Conservation (phyloP, 257 asterid genomes). For the Leonotis leonurus region DNA sequence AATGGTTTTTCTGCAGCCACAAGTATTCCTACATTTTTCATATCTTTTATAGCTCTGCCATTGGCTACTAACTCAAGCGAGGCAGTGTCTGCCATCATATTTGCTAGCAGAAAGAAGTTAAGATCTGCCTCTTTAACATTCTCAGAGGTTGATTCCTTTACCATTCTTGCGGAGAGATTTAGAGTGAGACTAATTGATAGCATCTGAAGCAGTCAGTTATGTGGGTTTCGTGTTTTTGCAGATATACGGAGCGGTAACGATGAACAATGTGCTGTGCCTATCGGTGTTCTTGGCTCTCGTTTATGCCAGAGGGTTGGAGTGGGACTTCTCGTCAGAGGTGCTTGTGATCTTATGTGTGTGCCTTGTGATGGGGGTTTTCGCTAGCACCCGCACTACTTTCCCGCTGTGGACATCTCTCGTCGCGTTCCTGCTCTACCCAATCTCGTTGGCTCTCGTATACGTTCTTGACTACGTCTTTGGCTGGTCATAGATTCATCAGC, state of each 20-base stretch:
- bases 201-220: neutral
- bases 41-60: constrained; percentile 81
- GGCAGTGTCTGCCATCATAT: constrained; percentile 88
- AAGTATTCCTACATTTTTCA: constrained; percentile 79
- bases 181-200: neutral
- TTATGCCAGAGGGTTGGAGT: constrained; percentile 58
- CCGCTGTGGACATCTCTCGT: constrained; percentile 77
- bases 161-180: neutral
- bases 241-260: constrained; percentile 90
- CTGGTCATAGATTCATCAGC: constrained; percentile 46
- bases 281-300: constrained; percentile 88
- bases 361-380: constrained; percentile 71
- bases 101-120: constrained; percentile 67
- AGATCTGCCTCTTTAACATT: constrained; percentile 88
- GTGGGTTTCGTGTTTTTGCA: constrained; percentile 18
- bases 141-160: constrained; percentile 59
- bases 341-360: constrained; percentile 80
- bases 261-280: constrained; percentile 80
- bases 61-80: constrained; percentile 96
- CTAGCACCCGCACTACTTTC: constrained; percentile 72
- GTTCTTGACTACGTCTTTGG: constrained; percentile 82
- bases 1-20: constrained; percentile 86
- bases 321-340: constrained; percentile 97
- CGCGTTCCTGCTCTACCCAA: constrained; percentile 70
- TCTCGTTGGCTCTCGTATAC: constrained; percentile 77